phyloP scores from a whole-genome alignment of 2,329 filamentous ascomycete genomes.

The Camillea tinctor region DNA sequence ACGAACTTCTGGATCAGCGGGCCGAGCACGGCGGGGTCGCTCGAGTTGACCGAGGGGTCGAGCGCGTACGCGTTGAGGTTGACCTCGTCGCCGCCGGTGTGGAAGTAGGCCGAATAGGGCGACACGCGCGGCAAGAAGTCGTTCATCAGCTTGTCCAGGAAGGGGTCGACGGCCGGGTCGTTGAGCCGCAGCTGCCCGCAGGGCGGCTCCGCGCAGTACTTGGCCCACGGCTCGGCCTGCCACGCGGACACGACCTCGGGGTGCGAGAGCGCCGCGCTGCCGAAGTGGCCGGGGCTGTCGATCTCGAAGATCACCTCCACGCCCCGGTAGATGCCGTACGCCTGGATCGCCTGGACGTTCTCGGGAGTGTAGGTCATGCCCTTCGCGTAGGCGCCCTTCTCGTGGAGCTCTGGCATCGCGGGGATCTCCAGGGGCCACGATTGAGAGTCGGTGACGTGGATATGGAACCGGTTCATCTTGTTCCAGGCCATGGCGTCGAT shows the following conservation, averaged over 20 bases:
- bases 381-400: conserved; percentile 70
- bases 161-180: conserved; percentile 64
- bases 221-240: conserved; percentile 54
- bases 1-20: conserved; percentile 79
- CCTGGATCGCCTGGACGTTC: conserved; percentile 66
- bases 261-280: conserved; percentile 62
- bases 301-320: conserved; percentile 74
- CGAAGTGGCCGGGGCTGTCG: conserved; percentile 79
- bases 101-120: conserved; percentile 73
- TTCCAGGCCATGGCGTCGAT: conserved; percentile 76
- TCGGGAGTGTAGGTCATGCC: conserved; percentile 65
- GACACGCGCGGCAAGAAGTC: conserved; percentile 72
- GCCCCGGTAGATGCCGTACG: conserved; percentile 67
- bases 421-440: conserved; percentile 84
- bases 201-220: conserved; percentile 62
- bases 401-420: conserved; percentile 66
- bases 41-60: conserved; percentile 70
- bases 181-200: conserved; percentile 77
- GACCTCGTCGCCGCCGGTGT: conserved; percentile 85
- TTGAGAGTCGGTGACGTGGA: conserved; percentile 81
- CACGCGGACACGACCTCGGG: conserved; percentile 71
- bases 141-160: conserved; percentile 69
- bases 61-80: conserved; percentile 73
- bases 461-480: conserved; percentile 80
- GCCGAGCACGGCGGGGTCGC: conserved; percentile 61